phyloP scores from a whole-genome alignment of 805 yeast species.

The Lachancea kluyveri region DNA sequence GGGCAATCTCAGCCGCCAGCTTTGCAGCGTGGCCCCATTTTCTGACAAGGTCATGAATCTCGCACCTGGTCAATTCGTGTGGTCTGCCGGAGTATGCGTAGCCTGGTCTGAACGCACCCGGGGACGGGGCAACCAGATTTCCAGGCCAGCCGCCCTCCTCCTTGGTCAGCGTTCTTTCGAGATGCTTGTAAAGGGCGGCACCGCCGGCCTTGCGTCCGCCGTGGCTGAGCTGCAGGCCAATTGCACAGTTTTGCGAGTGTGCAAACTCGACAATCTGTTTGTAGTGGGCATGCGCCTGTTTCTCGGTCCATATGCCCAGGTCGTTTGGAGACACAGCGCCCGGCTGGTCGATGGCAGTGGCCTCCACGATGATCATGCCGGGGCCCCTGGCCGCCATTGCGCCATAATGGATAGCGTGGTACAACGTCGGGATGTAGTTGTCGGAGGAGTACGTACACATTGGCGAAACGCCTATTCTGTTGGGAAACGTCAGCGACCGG shows the following conservation, averaged over 20 bases:
- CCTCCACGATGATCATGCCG: slow-evolving; percentile 43
- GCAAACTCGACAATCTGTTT: slow-evolving; percentile 38
- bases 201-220: slow-evolving; percentile 46
- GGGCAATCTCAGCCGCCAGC: slow-evolving; percentile 43
- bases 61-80: slow-evolving; percentile 37
- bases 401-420: slow-evolving; percentile 46
- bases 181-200: slow-evolving; percentile 27
- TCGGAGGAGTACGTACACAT: slow-evolving; percentile 48
- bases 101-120: slow-evolving; percentile 24
- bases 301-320: slow-evolving; percentile 46
- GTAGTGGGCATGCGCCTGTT: slow-evolving; percentile 36
- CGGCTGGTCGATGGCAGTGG: slow-evolving; percentile 35
- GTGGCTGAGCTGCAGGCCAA: slow-evolving; percentile 52
- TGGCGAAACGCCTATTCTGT: slow-evolving; percentile 52
- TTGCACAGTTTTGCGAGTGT: slow-evolving; percentile 38
- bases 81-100: slow-evolving; percentile 34
- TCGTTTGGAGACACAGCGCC: slow-evolving; percentile 41
- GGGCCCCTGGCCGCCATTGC: slow-evolving; percentile 43
- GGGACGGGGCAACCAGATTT: slow-evolving; percentile 41
- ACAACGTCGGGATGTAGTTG: slow-evolving; percentile 38
- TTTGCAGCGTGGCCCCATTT: slow-evolving; percentile 42
- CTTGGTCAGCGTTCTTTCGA: slow-evolving; percentile 28
- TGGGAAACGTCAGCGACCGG: slow-evolving; percentile 36
- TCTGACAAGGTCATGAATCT: slow-evolving; percentile 36
- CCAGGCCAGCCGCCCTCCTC: slow-evolving; percentile 39